These are phyloP conservation scores for Coemansia sp. DNA, from an alignment of 192 early-diverging fungal genomes.

Conservation along the genomic window DNA sequence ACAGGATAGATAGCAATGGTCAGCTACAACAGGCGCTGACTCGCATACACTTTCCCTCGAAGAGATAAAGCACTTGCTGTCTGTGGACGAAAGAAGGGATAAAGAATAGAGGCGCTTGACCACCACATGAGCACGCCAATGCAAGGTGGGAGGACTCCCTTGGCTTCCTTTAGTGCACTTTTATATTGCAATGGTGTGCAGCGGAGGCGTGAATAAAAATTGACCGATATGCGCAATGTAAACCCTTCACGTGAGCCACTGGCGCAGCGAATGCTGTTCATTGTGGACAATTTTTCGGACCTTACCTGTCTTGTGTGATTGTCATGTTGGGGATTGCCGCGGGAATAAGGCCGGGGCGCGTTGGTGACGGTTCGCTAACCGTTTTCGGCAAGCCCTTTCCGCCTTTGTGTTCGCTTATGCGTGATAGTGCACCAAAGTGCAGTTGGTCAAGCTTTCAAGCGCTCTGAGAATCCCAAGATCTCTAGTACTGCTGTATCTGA, in stretches of 20 bases:
- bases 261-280: not conserved
- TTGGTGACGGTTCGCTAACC: too few species aligned
- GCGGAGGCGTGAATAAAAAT: too few species aligned
- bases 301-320: conserved; percentile 46
- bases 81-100: not conserved
- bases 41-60: too few species aligned
- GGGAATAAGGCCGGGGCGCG: not conserved
- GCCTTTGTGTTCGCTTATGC: not conserved
- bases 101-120: not conserved
- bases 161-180: too few species aligned
- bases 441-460: not conserved
- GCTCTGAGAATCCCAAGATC: too few species aligned
- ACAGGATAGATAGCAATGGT: too few species aligned
- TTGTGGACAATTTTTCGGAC: conserved; percentile 43
- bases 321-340: conserved; percentile 21
- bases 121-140: conserved; percentile 3
- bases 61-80: too few species aligned
- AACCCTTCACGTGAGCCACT: not conserved
- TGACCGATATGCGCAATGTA: not conserved
- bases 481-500: too few species aligned
- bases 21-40: too few species aligned
- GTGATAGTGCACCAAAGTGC: not conserved
- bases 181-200: too few species aligned
- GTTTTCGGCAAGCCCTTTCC: too few species aligned
- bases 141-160: too few species aligned